Percentiles rank a stretch among this genome's conserved stretches.
These are phyloP conservation scores for Pascua guehoae DNA, from an alignment of 1,284 basidiomycete species.

Conservation along the genomic window DNA sequence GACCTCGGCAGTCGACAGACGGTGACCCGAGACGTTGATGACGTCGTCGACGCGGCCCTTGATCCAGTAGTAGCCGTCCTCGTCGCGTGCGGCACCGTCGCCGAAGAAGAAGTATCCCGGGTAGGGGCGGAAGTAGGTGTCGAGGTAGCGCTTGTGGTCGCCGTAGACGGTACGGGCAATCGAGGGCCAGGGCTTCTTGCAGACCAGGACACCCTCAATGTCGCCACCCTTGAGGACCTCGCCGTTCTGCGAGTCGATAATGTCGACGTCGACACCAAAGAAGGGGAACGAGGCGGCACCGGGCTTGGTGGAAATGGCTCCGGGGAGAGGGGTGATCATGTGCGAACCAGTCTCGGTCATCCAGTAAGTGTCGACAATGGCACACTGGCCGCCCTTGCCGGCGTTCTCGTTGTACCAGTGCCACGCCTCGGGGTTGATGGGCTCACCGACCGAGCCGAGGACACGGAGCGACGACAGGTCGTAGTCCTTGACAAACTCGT, in stretches of 20 bases:
- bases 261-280: constrained; percentile 87
- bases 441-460: constrained; percentile 91
- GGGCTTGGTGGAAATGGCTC: constrained; percentile 92
- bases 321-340: constrained; percentile 90
- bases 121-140: constrained; percentile 79
- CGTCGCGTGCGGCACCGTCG: constrained; percentile 89
- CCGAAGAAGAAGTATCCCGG: constrained; percentile 79
- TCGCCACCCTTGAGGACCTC: constrained; percentile 72
- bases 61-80: constrained; percentile 97
- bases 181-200: constrained; percentile 89
- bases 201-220: constrained; percentile 85
- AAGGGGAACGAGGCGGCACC: constrained; percentile 96
- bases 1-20: constrained; percentile 95
- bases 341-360: constrained; percentile 98
- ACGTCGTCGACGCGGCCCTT: constrained; percentile 84
- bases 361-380: constrained; percentile 95
- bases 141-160: constrained; percentile 87
- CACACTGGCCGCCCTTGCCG: constrained; percentile 76
- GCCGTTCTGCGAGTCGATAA: constrained; percentile 68
- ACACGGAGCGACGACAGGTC: constrained; percentile 82
- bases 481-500: constrained; percentile 78
- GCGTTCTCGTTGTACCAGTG: constrained; percentile 94
- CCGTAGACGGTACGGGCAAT: constrained; percentile 91
- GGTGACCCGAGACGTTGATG: constrained; percentile 80
- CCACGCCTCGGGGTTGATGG: constrained; percentile 99